A percentile compares a stretch with the other conserved stretches of the same genome.
These are phyloP conservation scores for Teunomyces aglyptinius DNA, from an alignment of 805 yeast genomes.

Conservation along the genomic window DNA sequence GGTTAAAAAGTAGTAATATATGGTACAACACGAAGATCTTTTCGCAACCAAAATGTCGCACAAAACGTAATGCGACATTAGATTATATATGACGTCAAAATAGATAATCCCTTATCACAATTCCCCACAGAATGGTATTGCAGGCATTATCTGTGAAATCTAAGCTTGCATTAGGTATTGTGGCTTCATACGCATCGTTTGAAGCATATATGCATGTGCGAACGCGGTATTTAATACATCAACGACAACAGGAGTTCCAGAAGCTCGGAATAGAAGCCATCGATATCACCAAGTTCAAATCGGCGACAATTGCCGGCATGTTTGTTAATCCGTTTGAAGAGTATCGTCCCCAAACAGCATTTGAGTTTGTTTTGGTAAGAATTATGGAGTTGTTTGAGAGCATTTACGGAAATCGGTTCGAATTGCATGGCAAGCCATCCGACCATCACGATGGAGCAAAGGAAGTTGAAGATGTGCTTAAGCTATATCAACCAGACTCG, in stretches of 20 bases:
- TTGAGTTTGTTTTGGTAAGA: constrained; percentile 78
- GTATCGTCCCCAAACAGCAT: constrained; percentile 84
- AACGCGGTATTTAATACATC: constrained; percentile 53
- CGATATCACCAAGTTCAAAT: constrained; percentile 25
- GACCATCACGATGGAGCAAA: constrained; percentile 48
- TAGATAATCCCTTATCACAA: neutral
- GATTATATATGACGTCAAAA: too few species aligned
- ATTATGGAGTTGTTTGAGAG: constrained; percentile 68
- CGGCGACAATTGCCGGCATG: constrained; percentile 61
- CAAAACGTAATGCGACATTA: neutral
- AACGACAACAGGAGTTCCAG: constrained; percentile 31
- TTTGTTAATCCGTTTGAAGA: constrained; percentile 90
- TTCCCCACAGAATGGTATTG: neutral
- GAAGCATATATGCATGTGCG: constrained; percentile 58
- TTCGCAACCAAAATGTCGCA: neutral
- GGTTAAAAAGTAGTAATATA: neutral
- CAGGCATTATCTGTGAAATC: constrained; percentile 19
- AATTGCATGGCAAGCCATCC: constrained; percentile 33
- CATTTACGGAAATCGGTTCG: constrained; percentile 36
- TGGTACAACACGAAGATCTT: neutral
- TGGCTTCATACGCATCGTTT: constrained; percentile 59
- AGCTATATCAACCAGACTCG: constrained; percentile 56
- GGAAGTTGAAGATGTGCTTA: constrained; percentile 56
- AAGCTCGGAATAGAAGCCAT: constrained; percentile 8
- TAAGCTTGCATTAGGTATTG: constrained; percentile 42